phyloP scores from a whole-genome alignment of 192 early-diverging fungal species.

The Allomyces arbusculus region DNA sequence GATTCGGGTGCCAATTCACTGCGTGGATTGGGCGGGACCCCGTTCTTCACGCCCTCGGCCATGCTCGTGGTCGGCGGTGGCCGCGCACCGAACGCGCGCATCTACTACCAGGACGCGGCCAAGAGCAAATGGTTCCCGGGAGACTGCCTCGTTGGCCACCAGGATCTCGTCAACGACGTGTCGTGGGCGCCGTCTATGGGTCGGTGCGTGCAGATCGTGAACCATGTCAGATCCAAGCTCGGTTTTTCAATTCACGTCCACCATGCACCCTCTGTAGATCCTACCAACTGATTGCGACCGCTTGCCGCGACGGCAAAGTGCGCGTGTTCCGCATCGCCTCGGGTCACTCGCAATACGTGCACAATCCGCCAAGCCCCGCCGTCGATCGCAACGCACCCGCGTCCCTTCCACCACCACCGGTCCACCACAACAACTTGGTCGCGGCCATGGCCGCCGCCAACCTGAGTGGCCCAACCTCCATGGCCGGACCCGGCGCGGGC shows the following conservation, averaged over 20 bases:
- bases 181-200: conserved; percentile 50
- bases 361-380: no score
- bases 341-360: conserved; percentile 3
- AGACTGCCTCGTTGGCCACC: conserved; percentile 34
- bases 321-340: conserved; percentile 53
- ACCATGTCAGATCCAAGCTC: not conserved
- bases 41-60: conserved; percentile 41
- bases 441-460: not conserved
- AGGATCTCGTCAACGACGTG: conserved; percentile 42
- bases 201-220: conserved; percentile 11
- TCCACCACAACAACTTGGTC: conserved; percentile 2
- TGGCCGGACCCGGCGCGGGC: not conserved
- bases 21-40: not conserved
- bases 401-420: conserved; percentile 8
- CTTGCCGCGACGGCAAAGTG: conserved; percentile 50
- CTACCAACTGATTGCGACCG: conserved; percentile 68
- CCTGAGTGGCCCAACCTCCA: not conserved
- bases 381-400: conserved; percentile 28
- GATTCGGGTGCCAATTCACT: not conserved
- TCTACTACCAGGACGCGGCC: conserved; percentile 4
- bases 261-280: conserved; percentile 13
- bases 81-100: conserved; percentile 22
- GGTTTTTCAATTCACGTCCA: not conserved
- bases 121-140: conserved; percentile 37
- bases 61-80: conserved; percentile 77